Base-by-base conservation (phyloP, 495 filamentous ascomycete species). In the Endocarpon pusillum region DNA sequence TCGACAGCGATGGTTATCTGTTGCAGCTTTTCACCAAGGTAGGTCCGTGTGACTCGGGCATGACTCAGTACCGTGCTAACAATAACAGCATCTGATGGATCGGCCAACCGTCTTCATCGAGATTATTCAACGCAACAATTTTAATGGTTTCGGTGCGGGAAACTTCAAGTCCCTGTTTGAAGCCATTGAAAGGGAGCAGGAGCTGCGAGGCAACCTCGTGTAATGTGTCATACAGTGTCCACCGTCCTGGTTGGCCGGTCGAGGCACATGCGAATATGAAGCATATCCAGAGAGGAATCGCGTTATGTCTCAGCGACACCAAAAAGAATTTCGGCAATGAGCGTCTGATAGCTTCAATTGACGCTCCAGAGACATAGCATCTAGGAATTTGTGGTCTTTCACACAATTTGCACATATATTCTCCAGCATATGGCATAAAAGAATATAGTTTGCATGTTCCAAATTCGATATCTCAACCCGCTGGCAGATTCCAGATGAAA, bases 131-230 rank as follows among this genome's bases (percentile, higher is more conserved):
- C 59, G 83, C 22, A 70, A 83, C 40, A 73, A 83, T 40, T 94
- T 94, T 53, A 66, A 72, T 7, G 86, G 86, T 0, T 93, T 94
- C 43, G 83, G 85, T 3, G 86, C 83, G 2, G 85, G 85, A n/a
- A 93, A 93, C 48, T 92, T 93, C 59, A 92, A 81, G 67, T 81
- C 73, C 34, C 43, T 93, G 41, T 93, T 93, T 46, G 83, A 93
- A 58, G 85, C 86, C 3, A 81, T 94, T 53, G 85, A 93, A 64
- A 53, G 82, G 14, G 84, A 92, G 49, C 86, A 93, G 58, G 81
- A 67, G 15, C 61, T 77, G 50, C 58, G 84, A 37, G 84, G 84
- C 7, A 93, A 92, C 53, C 51, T 93, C 46, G 35, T 62, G 26
- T 64, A 45, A 44, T 34, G 9, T 26, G 9, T 26, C 24, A n/a